Conservation (phyloP, 106 monocot species). For the Alisma plantagoaquatica region DNA sequence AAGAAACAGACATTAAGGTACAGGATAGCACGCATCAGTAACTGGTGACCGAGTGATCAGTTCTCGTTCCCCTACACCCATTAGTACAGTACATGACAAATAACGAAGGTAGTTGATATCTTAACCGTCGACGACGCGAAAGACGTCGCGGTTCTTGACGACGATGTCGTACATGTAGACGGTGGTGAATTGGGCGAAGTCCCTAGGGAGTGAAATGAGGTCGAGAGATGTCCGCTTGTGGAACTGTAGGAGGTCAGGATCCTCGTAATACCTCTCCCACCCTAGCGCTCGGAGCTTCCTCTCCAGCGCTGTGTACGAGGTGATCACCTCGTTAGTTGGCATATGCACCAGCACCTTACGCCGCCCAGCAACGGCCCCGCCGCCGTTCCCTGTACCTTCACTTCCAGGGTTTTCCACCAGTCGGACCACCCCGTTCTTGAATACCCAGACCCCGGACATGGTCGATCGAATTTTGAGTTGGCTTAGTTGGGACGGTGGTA, state of each 20-base stretch:
- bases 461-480: too few species aligned
- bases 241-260: constrained; percentile 16
- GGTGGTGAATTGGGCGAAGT: constrained; percentile 15
- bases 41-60: too few species aligned
- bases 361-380: neutral
- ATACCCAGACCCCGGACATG: constrained; percentile 23
- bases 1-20: too few species aligned
- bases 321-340: constrained; percentile 16
- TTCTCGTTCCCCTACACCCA: too few species aligned
- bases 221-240: constrained; percentile 15
- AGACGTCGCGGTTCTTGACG: constrained; percentile 15
- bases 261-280: constrained; percentile 21
- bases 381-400: constrained; percentile 1
- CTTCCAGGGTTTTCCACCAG: constrained; percentile 10
- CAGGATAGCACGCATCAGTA: too few species aligned
- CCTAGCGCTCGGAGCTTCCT: constrained; percentile 10
- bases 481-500: too few species aligned
- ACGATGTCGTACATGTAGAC: constrained; percentile 23
- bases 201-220: constrained; percentile 19
- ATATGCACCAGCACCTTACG: constrained; percentile 13
- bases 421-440: constrained; percentile 22
- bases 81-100: too few species aligned
- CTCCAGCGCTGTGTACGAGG: constrained; percentile 10
- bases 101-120: too few species aligned
- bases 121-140: constrained; percentile 13